A percentile compares a stretch with the other conserved stretches of the same genome.
Conservation (phyloP, 345 rosid genomes). For the Bretschneidera sinensis region DNA sequence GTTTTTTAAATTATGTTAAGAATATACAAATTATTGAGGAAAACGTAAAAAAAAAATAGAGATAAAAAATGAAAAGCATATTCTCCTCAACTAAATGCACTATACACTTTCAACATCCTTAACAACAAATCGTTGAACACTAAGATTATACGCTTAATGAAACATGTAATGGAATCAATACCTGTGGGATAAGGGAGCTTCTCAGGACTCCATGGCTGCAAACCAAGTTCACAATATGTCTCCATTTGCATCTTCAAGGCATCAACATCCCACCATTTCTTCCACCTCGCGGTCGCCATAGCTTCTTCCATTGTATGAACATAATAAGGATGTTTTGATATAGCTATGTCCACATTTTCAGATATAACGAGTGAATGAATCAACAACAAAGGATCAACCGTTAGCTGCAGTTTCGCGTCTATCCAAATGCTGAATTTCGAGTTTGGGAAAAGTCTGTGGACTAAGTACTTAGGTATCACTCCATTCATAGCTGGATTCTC, state of each 20-base stretch:
- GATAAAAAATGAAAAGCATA: too few species aligned
- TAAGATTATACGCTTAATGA: too few species aligned
- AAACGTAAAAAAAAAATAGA: too few species aligned
- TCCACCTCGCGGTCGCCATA: conserved; percentile 93
- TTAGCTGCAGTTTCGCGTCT: conserved; percentile 81
- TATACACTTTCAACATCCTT: too few species aligned
- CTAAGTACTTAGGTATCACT: conserved; percentile 70
- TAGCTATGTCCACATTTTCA: conserved; percentile 58
- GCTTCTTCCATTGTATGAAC: conserved; percentile 90
- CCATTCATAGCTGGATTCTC: conserved; percentile 88
- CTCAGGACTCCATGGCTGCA: conserved; percentile 65
- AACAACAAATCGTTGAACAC: too few species aligned
- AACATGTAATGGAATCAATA: too few species aligned
- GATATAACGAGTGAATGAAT: conserved; percentile 62
- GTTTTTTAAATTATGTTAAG: too few species aligned
- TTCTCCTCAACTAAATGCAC: too few species aligned
- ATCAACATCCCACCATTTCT: conserved; percentile 70
- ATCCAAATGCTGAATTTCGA: conserved; percentile 84
- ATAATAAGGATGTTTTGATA: conserved; percentile 71
- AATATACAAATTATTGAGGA: too few species aligned
- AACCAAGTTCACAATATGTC: conserved; percentile 76
- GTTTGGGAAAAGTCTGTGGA: conserved; percentile 78
- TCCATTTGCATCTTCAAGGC: conserved; percentile 74
- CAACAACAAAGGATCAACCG: conserved; percentile 72
- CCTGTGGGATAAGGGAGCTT: conserved; percentile 87